Evolutionary conservation across 2,329 filamentous ascomycete genomes (phyloP).

Genomic region (Apiospora malaysiana): DNA sequence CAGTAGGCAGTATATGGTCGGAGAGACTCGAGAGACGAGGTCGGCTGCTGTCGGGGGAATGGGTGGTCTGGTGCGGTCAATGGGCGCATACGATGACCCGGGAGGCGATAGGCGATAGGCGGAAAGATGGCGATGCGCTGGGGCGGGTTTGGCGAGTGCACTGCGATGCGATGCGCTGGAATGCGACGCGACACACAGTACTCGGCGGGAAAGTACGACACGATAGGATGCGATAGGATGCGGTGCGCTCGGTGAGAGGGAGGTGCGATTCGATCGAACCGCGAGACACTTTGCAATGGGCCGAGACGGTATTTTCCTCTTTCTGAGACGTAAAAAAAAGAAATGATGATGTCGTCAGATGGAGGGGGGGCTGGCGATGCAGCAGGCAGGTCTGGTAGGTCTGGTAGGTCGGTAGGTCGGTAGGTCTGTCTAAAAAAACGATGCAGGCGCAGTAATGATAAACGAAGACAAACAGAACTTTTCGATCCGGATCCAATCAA

Average conservation of each 20-base stretch:
- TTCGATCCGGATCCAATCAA: conserved; percentile 1
- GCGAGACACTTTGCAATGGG: background rate
- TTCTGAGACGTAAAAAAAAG: background rate
- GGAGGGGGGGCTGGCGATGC: background rate
- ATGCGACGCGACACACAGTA: conserved; percentile 18
- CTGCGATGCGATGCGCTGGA: conserved; percentile 22
- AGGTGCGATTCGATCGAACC: background rate
- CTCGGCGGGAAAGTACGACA: background rate
- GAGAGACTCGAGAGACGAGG: background rate
- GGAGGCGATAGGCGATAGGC: background rate
- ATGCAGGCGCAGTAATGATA: background rate
- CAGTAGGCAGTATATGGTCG: background rate
- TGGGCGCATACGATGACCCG: background rate
- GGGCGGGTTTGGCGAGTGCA: conserved; percentile 3
- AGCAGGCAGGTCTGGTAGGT: background rate
- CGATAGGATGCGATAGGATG: background rate
- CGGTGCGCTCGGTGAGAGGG: background rate
- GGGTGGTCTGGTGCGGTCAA: background rate
- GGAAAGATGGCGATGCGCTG: conserved; percentile 4
- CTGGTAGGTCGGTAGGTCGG: too few species aligned
- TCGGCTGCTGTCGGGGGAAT: background rate
- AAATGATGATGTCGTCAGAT: conserved; percentile 10
- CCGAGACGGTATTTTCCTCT: background rate
- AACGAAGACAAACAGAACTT: background rate
- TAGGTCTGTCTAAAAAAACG: background rate